phyloP scores from a whole-genome alignment of 2,329 filamentous ascomycete species.

The Mariannaea sp. region DNA sequence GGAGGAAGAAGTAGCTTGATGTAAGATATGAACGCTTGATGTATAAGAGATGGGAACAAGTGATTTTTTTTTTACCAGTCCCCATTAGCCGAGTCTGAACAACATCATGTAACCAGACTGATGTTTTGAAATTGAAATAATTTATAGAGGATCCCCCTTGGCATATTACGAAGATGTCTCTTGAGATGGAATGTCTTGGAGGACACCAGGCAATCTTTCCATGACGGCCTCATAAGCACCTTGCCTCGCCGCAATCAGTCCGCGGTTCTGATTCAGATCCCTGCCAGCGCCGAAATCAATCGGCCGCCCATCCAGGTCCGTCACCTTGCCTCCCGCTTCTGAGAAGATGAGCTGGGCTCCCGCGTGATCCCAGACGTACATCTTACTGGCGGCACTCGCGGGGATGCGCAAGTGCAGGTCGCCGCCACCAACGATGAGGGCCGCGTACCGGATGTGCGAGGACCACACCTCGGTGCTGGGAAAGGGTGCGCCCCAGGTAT shows the following conservation, averaged over 20 bases:
- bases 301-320: slow-evolving; percentile 49
- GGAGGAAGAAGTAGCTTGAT: slow-evolving; percentile 93
- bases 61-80: no score
- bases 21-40: slow-evolving; percentile 52
- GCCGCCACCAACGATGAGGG: slow-evolving; percentile 45
- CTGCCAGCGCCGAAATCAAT: slow-evolving; percentile 46
- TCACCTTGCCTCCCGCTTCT: slow-evolving; percentile 59
- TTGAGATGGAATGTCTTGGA: slow-evolving; percentile 25
- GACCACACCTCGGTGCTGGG: slow-evolving; percentile 48
- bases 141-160: background rate
- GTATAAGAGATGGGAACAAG: background rate
- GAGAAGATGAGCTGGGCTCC: slow-evolving; percentile 62
- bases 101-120: no score
- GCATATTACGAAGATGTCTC: background rate
- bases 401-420: slow-evolving; percentile 44
- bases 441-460: slow-evolving; percentile 47
- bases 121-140: no score
- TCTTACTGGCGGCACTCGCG: slow-evolving; percentile 21
- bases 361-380: slow-evolving; percentile 58
- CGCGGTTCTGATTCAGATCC: slow-evolving; percentile 41
- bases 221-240: slow-evolving; percentile 50
- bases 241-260: slow-evolving; percentile 51
- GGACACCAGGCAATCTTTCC: slow-evolving; percentile 30
- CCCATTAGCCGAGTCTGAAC: no score
- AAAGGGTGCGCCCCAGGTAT: slow-evolving; percentile 39